Conservation (phyloP, 148 eudicot genomes). For the Amaranthus cruentus region DNA sequence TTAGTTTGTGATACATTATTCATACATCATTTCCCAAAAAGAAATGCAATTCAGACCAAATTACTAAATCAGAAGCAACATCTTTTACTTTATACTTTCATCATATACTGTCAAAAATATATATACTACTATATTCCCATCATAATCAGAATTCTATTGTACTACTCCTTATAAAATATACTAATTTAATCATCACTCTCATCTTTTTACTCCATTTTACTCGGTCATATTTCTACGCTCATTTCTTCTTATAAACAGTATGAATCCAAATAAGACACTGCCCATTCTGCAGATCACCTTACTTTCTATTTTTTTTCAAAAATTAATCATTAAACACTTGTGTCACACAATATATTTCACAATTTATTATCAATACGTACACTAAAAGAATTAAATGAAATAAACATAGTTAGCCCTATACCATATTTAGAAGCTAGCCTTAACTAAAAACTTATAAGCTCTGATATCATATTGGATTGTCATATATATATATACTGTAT, state of each 20-base stretch:
- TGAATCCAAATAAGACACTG: neutral
- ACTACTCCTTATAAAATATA: neutral
- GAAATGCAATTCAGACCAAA: constrained; percentile 10
- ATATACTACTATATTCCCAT: constrained; percentile 23
- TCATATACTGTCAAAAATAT: constrained; percentile 21
- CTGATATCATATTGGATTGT: no score
- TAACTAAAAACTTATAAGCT: no score
- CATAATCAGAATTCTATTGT: constrained; percentile 7
- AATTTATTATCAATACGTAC: no score
- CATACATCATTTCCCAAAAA: constrained; percentile 30
- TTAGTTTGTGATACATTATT: neutral
- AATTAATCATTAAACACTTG: no score
- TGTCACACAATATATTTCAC: no score
- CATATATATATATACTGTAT: no score
- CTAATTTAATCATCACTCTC: neutral
- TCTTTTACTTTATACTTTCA: constrained; percentile 10
- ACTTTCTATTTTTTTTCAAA: neutral
- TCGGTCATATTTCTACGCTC: neutral
- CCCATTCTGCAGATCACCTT: constrained; percentile 13
- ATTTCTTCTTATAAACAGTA: constrained; percentile 4
- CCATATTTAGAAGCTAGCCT: no score
- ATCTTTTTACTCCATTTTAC: constrained; percentile 6
- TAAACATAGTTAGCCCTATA: no score
- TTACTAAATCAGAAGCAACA: constrained; percentile 11
- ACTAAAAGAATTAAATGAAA: no score